Base-by-base conservation (phyloP, 2,329 filamentous ascomycete species). In the Didymellaceae sp. region DNA sequence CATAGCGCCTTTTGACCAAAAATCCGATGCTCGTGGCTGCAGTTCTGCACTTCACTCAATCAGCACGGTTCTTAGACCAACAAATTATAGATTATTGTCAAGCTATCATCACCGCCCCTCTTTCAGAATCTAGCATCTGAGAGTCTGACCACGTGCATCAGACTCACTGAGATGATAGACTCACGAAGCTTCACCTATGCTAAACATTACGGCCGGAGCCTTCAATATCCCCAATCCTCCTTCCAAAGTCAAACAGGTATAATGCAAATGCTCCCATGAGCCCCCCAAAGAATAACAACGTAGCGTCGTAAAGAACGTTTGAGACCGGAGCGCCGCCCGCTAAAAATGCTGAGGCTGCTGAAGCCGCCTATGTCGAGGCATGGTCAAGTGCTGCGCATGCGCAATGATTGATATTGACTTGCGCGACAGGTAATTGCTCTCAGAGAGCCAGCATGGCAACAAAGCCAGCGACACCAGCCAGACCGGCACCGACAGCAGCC, bases 401-500 rank as follows among this genome's bases (percentile, higher is more conserved):
- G n/a, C 35, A 44, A 9, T 9, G 14, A 9, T 14, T 38, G 31
- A 24, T 37, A 9, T 14, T 38, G 31, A 24, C 42, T 20, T 37
- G 42, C 32, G 42, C 31, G 16, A 24, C 8, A n/a, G 31, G 18
- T 8, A 26, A 20, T 37, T 14, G 42, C 40, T n/a, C 58, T 67
- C 74, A 79, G 52, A 78, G 55, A 38, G 71, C 74, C 46, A 79
- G 63, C 58, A 78, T 67, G 58, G 73, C 75, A 25, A 78, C 48
- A 37, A 79, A 58, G n/a, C 73, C 74, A 20, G 75, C 38, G 5
- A 66, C 70, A 45, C 75, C 76, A 46, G 70, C 74, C 21, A 78
- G 41, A 38, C 74, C 72, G 17, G 69, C 70, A 45, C 75, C 75
- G 22, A 74, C 49, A 17, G 74, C 63, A 33, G 68, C 71, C 31